phyloP scores from a whole-genome alignment of 371 early-diverging fungal species.

The Coemansia linderi region DNA sequence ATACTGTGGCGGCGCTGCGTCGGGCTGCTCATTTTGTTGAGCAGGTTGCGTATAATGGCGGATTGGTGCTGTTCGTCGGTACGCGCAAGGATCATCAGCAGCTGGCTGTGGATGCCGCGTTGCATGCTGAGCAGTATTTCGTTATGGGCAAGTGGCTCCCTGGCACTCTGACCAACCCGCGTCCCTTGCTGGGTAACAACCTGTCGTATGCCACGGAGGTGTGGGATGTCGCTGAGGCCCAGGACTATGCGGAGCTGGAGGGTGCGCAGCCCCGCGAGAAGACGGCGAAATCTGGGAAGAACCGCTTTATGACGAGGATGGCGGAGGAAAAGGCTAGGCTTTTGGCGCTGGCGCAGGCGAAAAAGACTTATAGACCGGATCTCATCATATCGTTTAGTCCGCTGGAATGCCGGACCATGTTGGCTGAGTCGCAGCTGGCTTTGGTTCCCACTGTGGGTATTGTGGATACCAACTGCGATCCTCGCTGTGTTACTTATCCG shows the following conservation, averaged over 20 bases:
- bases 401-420: constrained; percentile 76
- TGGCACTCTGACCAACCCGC: constrained; percentile 88
- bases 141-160: constrained; percentile 82
- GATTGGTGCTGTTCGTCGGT: constrained; percentile 89
- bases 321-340: constrained; percentile 23
- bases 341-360: not conserved
- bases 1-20: constrained; percentile 85
- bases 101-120: constrained; percentile 70
- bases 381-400: constrained; percentile 86
- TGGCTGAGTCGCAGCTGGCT: constrained; percentile 77
- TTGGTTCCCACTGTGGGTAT: constrained; percentile 91
- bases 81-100: constrained; percentile 68
- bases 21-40: constrained; percentile 77
- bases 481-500: constrained; percentile 87
- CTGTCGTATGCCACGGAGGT: constrained; percentile 10
- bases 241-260: constrained; percentile 14
- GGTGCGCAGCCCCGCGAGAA: not conserved
- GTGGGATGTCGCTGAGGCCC: constrained; percentile 36
- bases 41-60: constrained; percentile 77
- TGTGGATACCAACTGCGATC: constrained; percentile 92
- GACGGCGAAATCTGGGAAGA: not conserved
- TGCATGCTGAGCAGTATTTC: constrained; percentile 75
- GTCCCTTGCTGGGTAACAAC: constrained; percentile 62
- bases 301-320: constrained; percentile 11
- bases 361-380: constrained; percentile 78